Conservation (phyloP, 257 asterid genomes). For the Capsicum rhomboideum region DNA sequence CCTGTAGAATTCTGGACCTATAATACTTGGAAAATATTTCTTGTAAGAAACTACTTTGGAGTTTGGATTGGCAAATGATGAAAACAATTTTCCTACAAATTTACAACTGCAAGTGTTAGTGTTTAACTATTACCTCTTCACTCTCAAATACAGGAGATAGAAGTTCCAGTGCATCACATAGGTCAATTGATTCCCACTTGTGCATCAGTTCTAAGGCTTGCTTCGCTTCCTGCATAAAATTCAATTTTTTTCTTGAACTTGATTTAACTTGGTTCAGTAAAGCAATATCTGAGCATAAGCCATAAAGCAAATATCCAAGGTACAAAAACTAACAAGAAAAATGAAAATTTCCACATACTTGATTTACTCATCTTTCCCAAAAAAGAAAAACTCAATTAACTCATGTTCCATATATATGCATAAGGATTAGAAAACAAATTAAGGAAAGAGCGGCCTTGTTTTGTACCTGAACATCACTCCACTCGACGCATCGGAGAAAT, state of each 20-base stretch:
- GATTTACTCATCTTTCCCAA: not conserved
- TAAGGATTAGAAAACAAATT: not conserved
- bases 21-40: conserved; percentile 11
- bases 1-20: conserved; percentile 6
- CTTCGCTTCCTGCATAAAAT: conserved; percentile 75
- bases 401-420: not conserved
- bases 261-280: not conserved
- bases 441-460: not conserved
- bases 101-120: conserved; percentile 5
- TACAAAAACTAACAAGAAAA: not conserved
- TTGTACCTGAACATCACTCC: conserved; percentile 96
- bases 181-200: conserved; percentile 95
- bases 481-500: conserved; percentile 93
- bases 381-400: not conserved
- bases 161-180: conserved; percentile 94
- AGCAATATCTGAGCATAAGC: not conserved
- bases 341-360: not conserved
- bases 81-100: not conserved
- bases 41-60: not conserved
- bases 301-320: not conserved
- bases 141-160: conserved; percentile 96
- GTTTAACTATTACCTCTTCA: conserved; percentile 67
- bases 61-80: not conserved
- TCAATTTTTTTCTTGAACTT: not conserved
- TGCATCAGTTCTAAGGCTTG: conserved; percentile 95